phyloP scores from a whole-genome alignment of 495 filamentous ascomycete species.

The Penicillium macrosclerotiorum region DNA sequence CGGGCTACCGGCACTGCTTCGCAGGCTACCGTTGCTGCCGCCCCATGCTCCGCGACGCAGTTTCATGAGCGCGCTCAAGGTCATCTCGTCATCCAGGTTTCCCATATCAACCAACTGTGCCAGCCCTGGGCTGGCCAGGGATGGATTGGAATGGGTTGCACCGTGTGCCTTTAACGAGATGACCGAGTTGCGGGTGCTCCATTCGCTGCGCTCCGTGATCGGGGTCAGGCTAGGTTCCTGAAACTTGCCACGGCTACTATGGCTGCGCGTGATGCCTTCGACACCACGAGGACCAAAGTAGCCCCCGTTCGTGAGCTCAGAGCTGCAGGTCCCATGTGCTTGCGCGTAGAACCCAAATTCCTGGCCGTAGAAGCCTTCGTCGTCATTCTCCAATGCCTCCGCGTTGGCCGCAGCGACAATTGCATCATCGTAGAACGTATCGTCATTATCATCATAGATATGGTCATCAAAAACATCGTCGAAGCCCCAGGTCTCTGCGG shows the following conservation, averaged over 20 bases:
- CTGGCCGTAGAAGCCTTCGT: constrained; percentile 90
- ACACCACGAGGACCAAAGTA: constrained; percentile 76
- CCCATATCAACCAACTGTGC: constrained; percentile 72
- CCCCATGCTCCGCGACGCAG: constrained; percentile 76
- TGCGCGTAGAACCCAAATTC: constrained; percentile 96
- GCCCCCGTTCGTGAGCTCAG: constrained; percentile 74
- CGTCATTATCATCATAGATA: constrained; percentile 59
- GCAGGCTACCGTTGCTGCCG: constrained; percentile 70
- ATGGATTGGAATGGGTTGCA: constrained; percentile 38
- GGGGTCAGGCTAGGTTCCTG: constrained; percentile 90
- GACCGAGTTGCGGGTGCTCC: constrained; percentile 88
- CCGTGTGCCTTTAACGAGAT: constrained; percentile 67
- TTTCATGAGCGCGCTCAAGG: constrained; percentile 66
- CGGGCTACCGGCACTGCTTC: constrained; percentile 63
- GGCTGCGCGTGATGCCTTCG: constrained; percentile 61
- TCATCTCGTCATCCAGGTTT: constrained; percentile 67
- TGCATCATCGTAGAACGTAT: constrained; percentile 71
- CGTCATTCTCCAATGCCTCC: constrained; percentile 85
- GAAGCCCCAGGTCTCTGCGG: constrained; percentile 31
- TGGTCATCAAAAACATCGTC: constrained; percentile 56
- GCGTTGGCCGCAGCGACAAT: constrained; percentile 96
- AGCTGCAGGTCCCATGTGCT: constrained; percentile 45
- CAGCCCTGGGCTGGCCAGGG: constrained; percentile 57
- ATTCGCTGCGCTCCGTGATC: constrained; percentile 94
- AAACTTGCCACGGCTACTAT: constrained; percentile 67